phyloP scores from a whole-genome alignment of 768 basidiomycete genomes.

The Leccinellum rugosiceps region DNA sequence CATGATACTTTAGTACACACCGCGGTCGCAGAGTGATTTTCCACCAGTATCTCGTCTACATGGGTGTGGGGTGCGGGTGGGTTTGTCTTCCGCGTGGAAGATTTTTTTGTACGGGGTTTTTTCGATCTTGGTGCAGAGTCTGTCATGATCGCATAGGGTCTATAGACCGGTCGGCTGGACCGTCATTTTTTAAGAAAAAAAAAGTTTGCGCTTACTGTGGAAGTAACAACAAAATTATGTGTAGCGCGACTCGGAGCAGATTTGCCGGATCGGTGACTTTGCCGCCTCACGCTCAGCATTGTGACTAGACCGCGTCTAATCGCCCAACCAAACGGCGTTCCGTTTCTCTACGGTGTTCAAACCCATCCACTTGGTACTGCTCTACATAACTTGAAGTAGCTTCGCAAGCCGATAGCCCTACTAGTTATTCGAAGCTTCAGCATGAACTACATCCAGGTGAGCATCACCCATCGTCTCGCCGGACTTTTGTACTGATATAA shows the following conservation, averaged over 20 bases:
- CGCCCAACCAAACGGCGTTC: background rate
- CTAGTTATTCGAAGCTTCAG: background rate
- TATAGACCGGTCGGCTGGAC: background rate
- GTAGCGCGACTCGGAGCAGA: background rate
- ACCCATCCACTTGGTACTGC: background rate
- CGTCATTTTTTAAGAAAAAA: background rate
- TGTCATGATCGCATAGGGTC: slow-evolving; percentile 37
- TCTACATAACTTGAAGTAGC: slow-evolving; percentile 2
- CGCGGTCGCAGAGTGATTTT: slow-evolving; percentile 15
- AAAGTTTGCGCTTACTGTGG: background rate
- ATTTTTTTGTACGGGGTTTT: slow-evolving; percentile 56
- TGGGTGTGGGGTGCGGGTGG: background rate
- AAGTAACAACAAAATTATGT: slow-evolving; percentile 3
- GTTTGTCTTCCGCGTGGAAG: slow-evolving; percentile 28
- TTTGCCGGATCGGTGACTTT: slow-evolving; percentile 20
- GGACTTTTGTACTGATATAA: slow-evolving; percentile 4
- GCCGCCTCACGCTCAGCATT: background rate
- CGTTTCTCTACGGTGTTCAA: background rate
- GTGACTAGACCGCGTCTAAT: background rate
- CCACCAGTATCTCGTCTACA: slow-evolving; percentile 24
- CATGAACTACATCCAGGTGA: slow-evolving; percentile 62
- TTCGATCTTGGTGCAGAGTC: slow-evolving; percentile 47
- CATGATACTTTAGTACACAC: slow-evolving; percentile 12
- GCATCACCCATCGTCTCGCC: slow-evolving; percentile 4
- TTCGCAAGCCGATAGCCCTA: background rate